These are phyloP conservation scores for Leccinum fallax DNA, from an alignment of 1,284 basidiomycete species.

Conservation along the genomic window DNA sequence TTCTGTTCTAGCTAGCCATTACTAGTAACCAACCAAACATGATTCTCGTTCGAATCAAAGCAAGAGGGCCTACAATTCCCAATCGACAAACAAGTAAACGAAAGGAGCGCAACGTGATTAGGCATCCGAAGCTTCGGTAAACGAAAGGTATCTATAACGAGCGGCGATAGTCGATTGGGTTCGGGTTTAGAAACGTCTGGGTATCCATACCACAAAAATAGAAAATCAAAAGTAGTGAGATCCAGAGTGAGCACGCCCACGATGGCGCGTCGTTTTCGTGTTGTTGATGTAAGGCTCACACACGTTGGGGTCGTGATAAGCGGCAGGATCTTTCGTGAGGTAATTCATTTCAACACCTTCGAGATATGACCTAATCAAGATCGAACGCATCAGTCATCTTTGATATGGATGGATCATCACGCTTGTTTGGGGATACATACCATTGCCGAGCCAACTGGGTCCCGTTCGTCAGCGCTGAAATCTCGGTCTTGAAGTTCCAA, in stretches of 20 bases:
- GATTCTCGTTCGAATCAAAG: not conserved
- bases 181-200: not conserved
- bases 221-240: not conserved
- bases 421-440: constrained; percentile 37
- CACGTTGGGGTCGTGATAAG: constrained; percentile 57
- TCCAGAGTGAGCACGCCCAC: not conserved
- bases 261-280: constrained; percentile 1
- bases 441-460: constrained; percentile 61
- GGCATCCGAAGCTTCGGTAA: not conserved
- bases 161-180: not conserved
- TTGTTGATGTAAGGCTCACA: constrained; percentile 52
- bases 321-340: constrained; percentile 62
- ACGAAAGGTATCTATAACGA: not conserved
- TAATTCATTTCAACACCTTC: constrained; percentile 60
- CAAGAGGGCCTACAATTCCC: not conserved
- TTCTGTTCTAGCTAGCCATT: not conserved
- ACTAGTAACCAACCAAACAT: not conserved
- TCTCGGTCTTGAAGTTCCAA: constrained; percentile 79
- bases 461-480: constrained; percentile 44
- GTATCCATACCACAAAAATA: not conserved
- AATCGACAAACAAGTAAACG: not conserved
- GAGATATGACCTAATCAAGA: constrained; percentile 64
- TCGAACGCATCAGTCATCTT: not conserved
- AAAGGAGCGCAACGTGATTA: not conserved
- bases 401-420: not conserved